phyloP scores from a whole-genome alignment of 2,329 filamentous ascomycete species.

The Geosmithia flava region DNA sequence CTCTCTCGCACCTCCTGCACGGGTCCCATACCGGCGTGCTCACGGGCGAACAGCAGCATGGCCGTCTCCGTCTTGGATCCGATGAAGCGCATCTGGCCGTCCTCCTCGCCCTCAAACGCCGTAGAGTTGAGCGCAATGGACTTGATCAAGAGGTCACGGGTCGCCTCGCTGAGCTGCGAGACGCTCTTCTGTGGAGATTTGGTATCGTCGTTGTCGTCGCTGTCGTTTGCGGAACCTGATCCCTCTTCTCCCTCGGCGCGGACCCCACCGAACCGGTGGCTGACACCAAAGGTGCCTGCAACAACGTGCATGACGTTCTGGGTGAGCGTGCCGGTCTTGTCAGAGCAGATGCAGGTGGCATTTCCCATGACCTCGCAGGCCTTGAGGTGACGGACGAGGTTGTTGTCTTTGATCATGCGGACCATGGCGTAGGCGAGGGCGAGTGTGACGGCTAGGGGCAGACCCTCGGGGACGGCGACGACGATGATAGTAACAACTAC shows the following conservation, averaged over 20 bases:
- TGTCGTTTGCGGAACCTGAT: slow-evolving; percentile 1
- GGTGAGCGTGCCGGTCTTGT: slow-evolving; percentile 56
- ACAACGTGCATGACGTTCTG: slow-evolving; percentile 61
- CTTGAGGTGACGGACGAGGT: slow-evolving; percentile 63
- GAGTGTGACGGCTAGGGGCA: slow-evolving; percentile 66
- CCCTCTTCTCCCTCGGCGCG: slow-evolving; percentile 3
- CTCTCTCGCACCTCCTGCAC: slow-evolving; percentile 53
- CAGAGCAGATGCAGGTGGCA: slow-evolving; percentile 57
- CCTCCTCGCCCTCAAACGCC: slow-evolving; percentile 63
- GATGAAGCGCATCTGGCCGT: slow-evolving; percentile 54
- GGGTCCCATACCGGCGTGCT: slow-evolving; percentile 54
- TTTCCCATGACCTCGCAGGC: slow-evolving; percentile 77
- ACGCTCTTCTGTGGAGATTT: slow-evolving; percentile 25
- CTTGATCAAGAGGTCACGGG: slow-evolving; percentile 42
- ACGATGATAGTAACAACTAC: slow-evolving; percentile 71
- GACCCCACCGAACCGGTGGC: slow-evolving; percentile 37
- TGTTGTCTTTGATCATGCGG: slow-evolving; percentile 67
- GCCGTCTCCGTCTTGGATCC: slow-evolving; percentile 72
- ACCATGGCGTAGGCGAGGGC: slow-evolving; percentile 67
- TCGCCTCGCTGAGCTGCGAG: slow-evolving; percentile 28
- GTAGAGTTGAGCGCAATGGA: slow-evolving; percentile 59
- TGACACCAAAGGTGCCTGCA: slow-evolving; percentile 43
- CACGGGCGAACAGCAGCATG: slow-evolving; percentile 55
- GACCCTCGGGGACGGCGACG: slow-evolving; percentile 66
- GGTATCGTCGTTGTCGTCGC: slow-evolving; percentile 9